Conservation (phyloP, 75 land plant genomes). For the Cryptomeria japonica region DNA sequence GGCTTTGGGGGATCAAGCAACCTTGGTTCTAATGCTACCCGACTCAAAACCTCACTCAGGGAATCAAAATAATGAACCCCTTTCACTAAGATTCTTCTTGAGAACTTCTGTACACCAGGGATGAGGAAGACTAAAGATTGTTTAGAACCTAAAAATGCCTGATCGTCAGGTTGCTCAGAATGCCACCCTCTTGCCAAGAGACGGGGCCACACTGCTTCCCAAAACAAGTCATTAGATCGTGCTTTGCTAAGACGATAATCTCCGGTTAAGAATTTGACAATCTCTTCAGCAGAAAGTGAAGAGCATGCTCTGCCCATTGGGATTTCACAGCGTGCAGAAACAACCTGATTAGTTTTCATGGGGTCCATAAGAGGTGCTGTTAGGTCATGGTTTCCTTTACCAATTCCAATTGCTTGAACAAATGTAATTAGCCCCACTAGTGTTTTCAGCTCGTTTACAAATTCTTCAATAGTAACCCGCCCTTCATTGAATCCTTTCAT, state of each 20-base stretch:
- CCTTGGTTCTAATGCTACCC: conserved; percentile 57
- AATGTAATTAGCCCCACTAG: conserved; percentile 45
- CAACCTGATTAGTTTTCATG: conserved; percentile 15
- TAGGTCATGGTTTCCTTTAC: conserved; percentile 60
- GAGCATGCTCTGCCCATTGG: conserved; percentile 61
- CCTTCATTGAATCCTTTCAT: conserved; percentile 40
- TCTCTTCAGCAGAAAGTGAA: conserved; percentile 44
- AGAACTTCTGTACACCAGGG: conserved; percentile 64
- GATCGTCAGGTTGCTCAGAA: conserved; percentile 57
- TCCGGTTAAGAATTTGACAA: conserved; percentile 55
- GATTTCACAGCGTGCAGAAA: conserved; percentile 30
- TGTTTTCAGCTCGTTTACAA: conserved; percentile 37
- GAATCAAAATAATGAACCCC: conserved; percentile 78
- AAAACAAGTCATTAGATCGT: conserved; percentile 65
- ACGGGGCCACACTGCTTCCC: conserved; percentile 92
- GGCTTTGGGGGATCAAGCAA: conserved; percentile 41
- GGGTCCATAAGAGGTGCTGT: conserved; percentile 44
- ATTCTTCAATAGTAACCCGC: conserved; percentile 51
- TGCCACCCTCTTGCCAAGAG: conserved; percentile 74
- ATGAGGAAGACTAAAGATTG: conserved; percentile 51
- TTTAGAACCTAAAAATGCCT: conserved; percentile 22
- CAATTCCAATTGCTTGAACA: conserved; percentile 62
- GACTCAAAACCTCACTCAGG: conserved; percentile 61
- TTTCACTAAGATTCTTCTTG: conserved; percentile 53
- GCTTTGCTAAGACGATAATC: conserved; percentile 70